Evolutionary conservation across 2,329 filamentous ascomycete genomes (phyloP), one percentile per base, ranked within the genome.

Genomic region (Sarocladium strictum): DNA sequence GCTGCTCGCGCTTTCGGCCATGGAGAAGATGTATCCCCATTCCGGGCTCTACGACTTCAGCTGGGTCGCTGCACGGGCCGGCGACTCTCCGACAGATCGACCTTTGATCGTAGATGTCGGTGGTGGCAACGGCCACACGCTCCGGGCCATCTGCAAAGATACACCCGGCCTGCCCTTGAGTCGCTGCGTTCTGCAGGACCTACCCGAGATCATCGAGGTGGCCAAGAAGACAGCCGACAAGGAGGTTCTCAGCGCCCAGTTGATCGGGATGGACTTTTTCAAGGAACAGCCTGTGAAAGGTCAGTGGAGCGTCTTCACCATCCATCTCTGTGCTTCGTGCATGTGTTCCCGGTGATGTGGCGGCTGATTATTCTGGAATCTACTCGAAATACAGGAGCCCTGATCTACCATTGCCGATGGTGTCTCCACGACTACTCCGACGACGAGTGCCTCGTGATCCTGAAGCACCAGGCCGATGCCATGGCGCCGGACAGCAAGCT

Each of bases 371-470:
- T 24, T 32, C 29, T 14, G 54, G 58, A 29, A 33, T 45, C 21
- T 2, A 21, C 37, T n/a, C 37, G 37, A 19, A 19, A 41, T n/a
- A 19, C n/a, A 70, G 69, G 65, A 3, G 70, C 71, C 15, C 55
- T 66, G 23, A 58, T 70, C 12, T 73, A 73, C 59, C 67, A 63
- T 59, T 67, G 69, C 54, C 64, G 63, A 52, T 65, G 67, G 6
- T 67, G 66, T 41, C 63, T 73, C 1, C 71, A 73, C 55, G 67
- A 73, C 54, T 73, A 70, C 55, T 58, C 64, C 21, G 69, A 72
- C 53, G 60, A 63, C 1, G 63, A 63, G 14, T 64, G 61, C 24
- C 62, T 65, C 1, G 52, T 59, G 21, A 71, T 72, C 1, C 60
- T 73, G 5, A 53, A 60, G 40, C 62, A 61, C 37, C 60, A 69